A percentile compares a stretch with the other conserved stretches of the same genome.
These are phyloP conservation scores for Lachancea dasiensis DNA, from an alignment of 805 yeast species.

Conservation along the genomic window DNA sequence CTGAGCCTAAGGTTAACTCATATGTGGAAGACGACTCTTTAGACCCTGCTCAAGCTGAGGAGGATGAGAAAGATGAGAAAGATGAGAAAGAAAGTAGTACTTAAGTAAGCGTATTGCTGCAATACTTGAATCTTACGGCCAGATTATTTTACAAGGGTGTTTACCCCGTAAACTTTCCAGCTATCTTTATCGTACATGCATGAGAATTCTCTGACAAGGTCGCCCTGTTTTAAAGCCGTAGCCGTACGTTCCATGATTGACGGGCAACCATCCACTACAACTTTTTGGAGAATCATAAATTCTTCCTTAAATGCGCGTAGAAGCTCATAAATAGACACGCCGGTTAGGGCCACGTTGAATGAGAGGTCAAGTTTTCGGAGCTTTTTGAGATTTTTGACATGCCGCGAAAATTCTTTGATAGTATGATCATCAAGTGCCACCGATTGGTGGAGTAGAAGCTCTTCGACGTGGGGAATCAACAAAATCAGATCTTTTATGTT, in stretches of 20 bases:
- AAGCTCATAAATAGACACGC: slow-evolving; percentile 29
- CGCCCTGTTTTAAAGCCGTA: slow-evolving; percentile 17
- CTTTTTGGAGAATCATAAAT: slow-evolving; percentile 15
- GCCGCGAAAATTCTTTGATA: slow-evolving; percentile 14
- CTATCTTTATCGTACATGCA: slow-evolving; percentile 26
- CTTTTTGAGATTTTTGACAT: slow-evolving; percentile 12
- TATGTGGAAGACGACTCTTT: slow-evolving; percentile 1
- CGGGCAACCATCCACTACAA: slow-evolving; percentile 26
- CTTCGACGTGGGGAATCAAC: slow-evolving; percentile 16
- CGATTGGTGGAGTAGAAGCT: slow-evolving; percentile 23
- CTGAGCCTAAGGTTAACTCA: background rate
- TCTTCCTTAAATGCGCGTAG: slow-evolving; percentile 16
- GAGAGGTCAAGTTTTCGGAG: slow-evolving; percentile 26
- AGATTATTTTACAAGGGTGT: slow-evolving; percentile 16
- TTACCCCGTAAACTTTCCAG: slow-evolving; percentile 30
- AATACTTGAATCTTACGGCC: background rate
- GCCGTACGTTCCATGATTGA: slow-evolving; percentile 27
- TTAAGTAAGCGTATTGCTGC: background rate
- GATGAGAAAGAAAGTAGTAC: background rate
- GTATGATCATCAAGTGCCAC: slow-evolving; percentile 21
- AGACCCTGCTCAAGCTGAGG: slow-evolving; percentile 1
- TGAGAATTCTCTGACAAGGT: slow-evolving; percentile 20
- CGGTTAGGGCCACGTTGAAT: slow-evolving; percentile 27
- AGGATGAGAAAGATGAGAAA: background rate
- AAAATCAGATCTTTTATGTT: slow-evolving; percentile 12